Conservation (phyloP, 148 eudicot genomes). For the Linanthus parryae region DNA sequence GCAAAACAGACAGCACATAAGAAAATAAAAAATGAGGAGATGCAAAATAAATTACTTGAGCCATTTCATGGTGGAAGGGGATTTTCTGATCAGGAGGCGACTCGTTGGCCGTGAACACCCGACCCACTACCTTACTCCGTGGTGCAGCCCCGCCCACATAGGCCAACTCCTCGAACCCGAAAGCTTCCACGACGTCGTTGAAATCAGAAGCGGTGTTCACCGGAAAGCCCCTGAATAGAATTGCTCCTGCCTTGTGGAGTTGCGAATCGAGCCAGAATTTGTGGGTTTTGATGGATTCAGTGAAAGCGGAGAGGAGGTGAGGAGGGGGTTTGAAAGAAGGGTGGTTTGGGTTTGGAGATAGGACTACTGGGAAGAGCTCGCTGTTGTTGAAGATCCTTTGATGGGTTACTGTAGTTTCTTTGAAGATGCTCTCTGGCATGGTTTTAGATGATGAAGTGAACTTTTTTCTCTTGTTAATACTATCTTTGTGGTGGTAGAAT, state of each 20-base stretch:
- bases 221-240: slow-evolving; percentile 58
- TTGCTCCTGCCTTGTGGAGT: slow-evolving; percentile 48
- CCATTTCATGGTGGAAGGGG: slow-evolving; percentile 94
- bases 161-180: slow-evolving; percentile 70
- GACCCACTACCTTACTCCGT: slow-evolving; percentile 55
- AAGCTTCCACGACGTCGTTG: slow-evolving; percentile 83
- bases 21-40: background rate
- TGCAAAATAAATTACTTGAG: slow-evolving; percentile 39
- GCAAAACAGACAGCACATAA: too few species aligned
- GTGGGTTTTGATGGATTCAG: slow-evolving; percentile 35
- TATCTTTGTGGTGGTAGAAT: too few species aligned
- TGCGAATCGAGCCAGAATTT: slow-evolving; percentile 52
- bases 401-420: too few species aligned
- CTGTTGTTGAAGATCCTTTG: too few species aligned
- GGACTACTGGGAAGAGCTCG: too few species aligned
- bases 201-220: slow-evolving; percentile 45
- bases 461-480: too few species aligned
- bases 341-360: too few species aligned
- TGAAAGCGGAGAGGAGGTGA: slow-evolving; percentile 15
- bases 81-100: slow-evolving; percentile 87
- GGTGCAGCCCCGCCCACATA: slow-evolving; percentile 87
- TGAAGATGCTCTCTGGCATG: too few species aligned
- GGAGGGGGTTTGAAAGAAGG: too few species aligned
- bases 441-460: too few species aligned
- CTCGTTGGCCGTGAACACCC: slow-evolving; percentile 88